Evolutionary conservation across 2,329 filamentous ascomycete species (phyloP), one percentile per base, ranked within the genome.

Genomic region (Trichophyton equinum): DNA sequence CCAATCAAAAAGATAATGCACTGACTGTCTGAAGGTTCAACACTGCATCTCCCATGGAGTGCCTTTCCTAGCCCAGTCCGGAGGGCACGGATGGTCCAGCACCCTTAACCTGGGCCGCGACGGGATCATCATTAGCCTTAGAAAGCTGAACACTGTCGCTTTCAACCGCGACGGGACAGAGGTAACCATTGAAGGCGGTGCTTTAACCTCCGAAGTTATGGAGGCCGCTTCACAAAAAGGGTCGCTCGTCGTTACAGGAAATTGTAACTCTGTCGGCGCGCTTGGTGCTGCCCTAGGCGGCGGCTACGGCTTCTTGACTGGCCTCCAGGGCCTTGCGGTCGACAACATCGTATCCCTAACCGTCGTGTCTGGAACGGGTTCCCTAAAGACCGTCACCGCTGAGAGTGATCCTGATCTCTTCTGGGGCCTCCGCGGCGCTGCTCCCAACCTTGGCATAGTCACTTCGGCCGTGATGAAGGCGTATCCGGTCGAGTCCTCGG

Each of bases 381-480:
- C 67, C 7, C 57, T 75, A 51, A 62, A 68, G 4, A 76, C 72
- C 0, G 69, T 79, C 0, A 68, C 76, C 61, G 67, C 70, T 46
- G 22, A 53, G 8, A 33, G 27, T 15, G 69, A 71, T 6, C 76
- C 77, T 0, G 80, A 84, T 42, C 74, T 84, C 6, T 84, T 75
- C 67, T 85, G 81, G 81, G 82, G 73, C 0, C 74, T 84, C 63
- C 73, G 74, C 57, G 82, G 82, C 3, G 82, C 81, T 1, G 82
- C 81, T 0, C 79, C 82, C 62, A 84, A 83, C 68, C 83, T 84
- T 62, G 82, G 81, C 40, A 76, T 84, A 59, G 78, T 83, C 13
- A 81, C 78, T 1, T 75, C 75, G 0, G 69, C 78, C 6, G 76
- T 27, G 27, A 27, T 27, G 22, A 53, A 53, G 47, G 20, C 47